Base-by-base conservation (phyloP, 83 land plant species). In the Thuja plicata region DNA sequence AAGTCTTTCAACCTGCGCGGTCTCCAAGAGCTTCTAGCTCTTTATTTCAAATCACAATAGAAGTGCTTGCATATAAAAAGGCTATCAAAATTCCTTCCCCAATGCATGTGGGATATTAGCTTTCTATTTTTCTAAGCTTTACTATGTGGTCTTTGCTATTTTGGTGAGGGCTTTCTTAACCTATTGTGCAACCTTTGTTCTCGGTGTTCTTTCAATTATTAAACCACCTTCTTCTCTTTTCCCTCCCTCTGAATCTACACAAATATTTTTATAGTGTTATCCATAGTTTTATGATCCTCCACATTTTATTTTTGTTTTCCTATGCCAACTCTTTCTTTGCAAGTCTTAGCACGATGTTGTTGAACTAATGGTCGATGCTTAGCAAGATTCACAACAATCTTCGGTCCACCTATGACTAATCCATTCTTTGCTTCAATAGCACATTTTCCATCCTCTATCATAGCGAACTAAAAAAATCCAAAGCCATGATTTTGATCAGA, bases 391-490 rank as follows among this genome's bases (percentile, higher is more conserved):
- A 95, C 97, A 78, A 35, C 86, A 87, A 96, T 94, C 89, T 94
- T 95, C 19, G 97, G 90, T 8, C 97, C 96, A 86, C 90, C 92
- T 62, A 96, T 62, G 78, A 87, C 48, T 27, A 87, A 52, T 71
- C 94, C 96, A 91, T 95, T 93, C 86, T 95, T 96, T 83, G 90
- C 81, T 84, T 95, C 92, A 90, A 96, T 89, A 48, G 97, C 94
- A 80, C 92, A 93, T 30, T 92, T 86, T 85, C 95, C 97, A 96
- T 96, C 98, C 90, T 94, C 96, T 8, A 87, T 43, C 13, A 89
- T 88, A 85, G 97, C 98, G 92, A 96, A 96, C 83, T 96, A 95
- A 35, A 96, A 96, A 88, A 89, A 94, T 62, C 94, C 98, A 92
- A 95, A 90, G 27, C 98, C 98, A 5, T 94, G 95, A 86, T 94